A percentile compares a stretch with the other conserved stretches of the same genome.
phyloP scores from a whole-genome alignment of 345 rosid genomes.

The Stellera chamaejasme region DNA sequence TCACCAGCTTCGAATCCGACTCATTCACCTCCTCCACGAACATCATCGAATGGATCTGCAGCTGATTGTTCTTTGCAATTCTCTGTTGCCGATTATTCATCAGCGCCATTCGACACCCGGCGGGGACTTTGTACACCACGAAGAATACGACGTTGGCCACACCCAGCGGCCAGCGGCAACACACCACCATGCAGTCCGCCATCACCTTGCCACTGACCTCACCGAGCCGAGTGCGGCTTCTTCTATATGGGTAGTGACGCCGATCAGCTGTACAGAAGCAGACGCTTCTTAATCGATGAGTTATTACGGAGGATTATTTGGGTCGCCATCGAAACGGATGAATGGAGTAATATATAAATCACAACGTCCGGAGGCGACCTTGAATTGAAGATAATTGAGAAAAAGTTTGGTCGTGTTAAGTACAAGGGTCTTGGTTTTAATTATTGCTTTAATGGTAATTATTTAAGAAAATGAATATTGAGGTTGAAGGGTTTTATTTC shows the following conservation, averaged over 20 bases:
- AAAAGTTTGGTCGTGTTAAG: no score
- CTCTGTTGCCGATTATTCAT: slow-evolving; percentile 26
- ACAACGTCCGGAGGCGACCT: no score
- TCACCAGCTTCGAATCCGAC: slow-evolving; percentile 16
- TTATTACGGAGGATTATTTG: no score
- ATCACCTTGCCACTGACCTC: slow-evolving; percentile 44
- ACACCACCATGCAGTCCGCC: slow-evolving; percentile 68
- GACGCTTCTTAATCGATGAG: no score
- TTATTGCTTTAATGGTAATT: no score
- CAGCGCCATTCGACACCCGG: slow-evolving; percentile 38
- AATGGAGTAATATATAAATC: no score
- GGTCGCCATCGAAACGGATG: no score
- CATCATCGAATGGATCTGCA: slow-evolving; percentile 21
- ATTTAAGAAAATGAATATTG: no score
- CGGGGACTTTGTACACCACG: slow-evolving; percentile 52
- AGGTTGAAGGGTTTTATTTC: no score
- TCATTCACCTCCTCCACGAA: slow-evolving; percentile 14
- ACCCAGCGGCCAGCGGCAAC: slow-evolving; percentile 67
- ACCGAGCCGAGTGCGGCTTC: slow-evolving; percentile 12
- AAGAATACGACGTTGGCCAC: slow-evolving; percentile 42
- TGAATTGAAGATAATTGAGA: no score
- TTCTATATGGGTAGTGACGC: slow-evolving; percentile 2
- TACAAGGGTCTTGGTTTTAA: no score
- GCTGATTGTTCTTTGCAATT: slow-evolving; percentile 16
- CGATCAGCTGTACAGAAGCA: slow-evolving; percentile 4